Base-by-base conservation (phyloP, 495 filamentous ascomycete genomes). In the Rhypophila decipiens region DNA sequence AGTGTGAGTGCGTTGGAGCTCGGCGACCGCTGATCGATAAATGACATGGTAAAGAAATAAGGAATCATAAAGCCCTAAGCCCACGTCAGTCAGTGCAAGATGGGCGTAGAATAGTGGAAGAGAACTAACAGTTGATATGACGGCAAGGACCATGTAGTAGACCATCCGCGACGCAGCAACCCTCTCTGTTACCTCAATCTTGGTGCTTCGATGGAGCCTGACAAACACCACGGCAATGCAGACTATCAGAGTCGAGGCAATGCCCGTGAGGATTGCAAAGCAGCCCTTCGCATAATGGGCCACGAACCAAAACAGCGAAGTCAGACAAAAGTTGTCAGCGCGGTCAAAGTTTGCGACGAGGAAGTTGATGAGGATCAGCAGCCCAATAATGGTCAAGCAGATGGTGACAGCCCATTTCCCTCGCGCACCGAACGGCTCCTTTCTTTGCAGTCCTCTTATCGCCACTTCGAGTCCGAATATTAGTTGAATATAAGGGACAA, bases 231-330 rank as follows among this genome's bases (percentile, higher is more conserved):
- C 47, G 19, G 63, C 44, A 21, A 43, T 49, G 36, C 66, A 68
- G 10, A 56, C 42, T 1, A 63, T 24, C 23, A 75, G 46, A 22
- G 63, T 47, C 23, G 52, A 41, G 15, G 51, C 41, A 8, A 74
- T 69, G 13, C 50, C 53, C 18, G 64, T 51, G 9, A 74, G 46
- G 3, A 73, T 39, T 4, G 50, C 61, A 36, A 73, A 72, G 39
- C 67, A 71, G 3, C 62, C 62, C 37, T 57, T 47, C 8, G 66
- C 59, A 49, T 69, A 75, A 47, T 65, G 66, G n/a, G 64, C 59
- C 23, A 73, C 64, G 41, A 74, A 74, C 70, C 68, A 75, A 51
- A 75, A 75, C 12, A 75, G 66, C 15, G 72, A 73, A 39, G 65
- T 64, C 38, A 72, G 60, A 52, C 72, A 75, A 33, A 71, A 58